Conservation (phyloP, 768 basidiomycete genomes). For the Termitomyces sp. region DNA sequence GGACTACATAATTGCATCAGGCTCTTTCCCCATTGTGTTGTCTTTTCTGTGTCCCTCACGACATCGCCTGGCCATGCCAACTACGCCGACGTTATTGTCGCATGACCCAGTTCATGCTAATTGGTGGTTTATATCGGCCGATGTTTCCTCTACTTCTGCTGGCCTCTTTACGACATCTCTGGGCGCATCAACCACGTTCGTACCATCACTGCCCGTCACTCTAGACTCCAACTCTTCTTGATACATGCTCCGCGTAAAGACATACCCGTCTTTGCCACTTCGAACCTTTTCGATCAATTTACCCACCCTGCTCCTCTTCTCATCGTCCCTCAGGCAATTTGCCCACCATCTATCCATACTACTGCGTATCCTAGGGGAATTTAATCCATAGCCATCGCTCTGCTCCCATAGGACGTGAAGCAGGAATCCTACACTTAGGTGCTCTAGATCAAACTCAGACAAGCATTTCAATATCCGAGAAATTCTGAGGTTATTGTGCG, state of each 20-base stretch:
- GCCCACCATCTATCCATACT: slow-evolving; percentile 84
- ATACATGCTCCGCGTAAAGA: slow-evolving; percentile 60
- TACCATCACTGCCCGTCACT: slow-evolving; percentile 25
- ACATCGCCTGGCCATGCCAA: not conserved
- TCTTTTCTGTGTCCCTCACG: not conserved
- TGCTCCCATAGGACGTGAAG: slow-evolving; percentile 70
- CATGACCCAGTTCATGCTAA: slow-evolving; percentile 14
- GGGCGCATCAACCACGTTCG: not conserved
- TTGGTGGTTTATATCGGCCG: not conserved
- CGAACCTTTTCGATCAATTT: slow-evolving; percentile 50
- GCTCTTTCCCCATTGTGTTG: not conserved
- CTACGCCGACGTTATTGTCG: not conserved
- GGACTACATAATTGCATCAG: not conserved
- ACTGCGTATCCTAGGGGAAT: slow-evolving; percentile 39
- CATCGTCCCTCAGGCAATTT: slow-evolving; percentile 63
- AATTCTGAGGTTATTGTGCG: slow-evolving; percentile 77
- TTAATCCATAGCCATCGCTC: slow-evolving; percentile 52
- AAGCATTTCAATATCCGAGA: slow-evolving; percentile 75
- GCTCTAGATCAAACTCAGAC: slow-evolving; percentile 67
- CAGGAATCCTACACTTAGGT: slow-evolving; percentile 60
- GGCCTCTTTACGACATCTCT: too few species aligned
- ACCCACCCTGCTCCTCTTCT: slow-evolving; percentile 54
- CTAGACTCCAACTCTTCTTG: slow-evolving; percentile 25
- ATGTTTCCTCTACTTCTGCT: not conserved
- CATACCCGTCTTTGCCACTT: slow-evolving; percentile 29